Base-by-base conservation (phyloP, 1,284 basidiomycete species). In the Puccinia coronata region DNA sequence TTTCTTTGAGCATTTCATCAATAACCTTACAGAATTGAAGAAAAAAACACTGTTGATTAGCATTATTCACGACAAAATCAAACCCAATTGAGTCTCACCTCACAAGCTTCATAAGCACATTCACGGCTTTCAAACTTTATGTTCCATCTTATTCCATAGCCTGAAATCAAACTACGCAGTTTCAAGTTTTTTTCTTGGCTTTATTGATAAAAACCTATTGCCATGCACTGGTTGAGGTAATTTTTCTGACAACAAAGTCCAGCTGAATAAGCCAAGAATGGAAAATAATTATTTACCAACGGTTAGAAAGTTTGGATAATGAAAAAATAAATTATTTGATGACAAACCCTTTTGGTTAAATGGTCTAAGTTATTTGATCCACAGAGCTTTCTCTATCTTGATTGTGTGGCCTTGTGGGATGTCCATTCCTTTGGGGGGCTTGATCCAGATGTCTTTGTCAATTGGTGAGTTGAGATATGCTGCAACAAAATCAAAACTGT, bases 71-170 rank as follows among this genome's bases (percentile, higher is more conserved):
- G n/a, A n/a, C n/a, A n/a, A n/a, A n/a, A n/a, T n/a, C n/a, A n/a
- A n/a, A n/a, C n/a, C n/a, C n/a, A n/a, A n/a, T n/a, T n/a, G n/a
- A n/a, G n/a, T n/a, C n/a, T n/a, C n/a, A n/a, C n/a, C n/a, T n/a
- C n/a, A n/a, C n/a, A n/a, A n/a, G n/a, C n/a, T n/a, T n/a, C n/a
- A n/a, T n/a, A n/a, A n/a, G n/a, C n/a, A n/a, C n/a, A n/a, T n/a
- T n/a, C n/a, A n/a, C n/a, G n/a, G n/a, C n/a, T n/a, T n/a, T n/a
- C n/a, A n/a, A n/a, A n/a, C n/a, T n/a, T n/a, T n/a, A n/a, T 55
- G 55, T 73, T 73, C 49, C 71, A 73, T 28, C 36, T 31, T 31
- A 73, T 73, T 57, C 71, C 71, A 73, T 73, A 55, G 23, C 71
- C 71, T 34, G 71, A 2, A 57, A 73, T 73, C 8, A 55, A 39